phyloP scores from a whole-genome alignment of 2,329 filamentous ascomycete genomes.

The Aureobasidium sp. region DNA sequence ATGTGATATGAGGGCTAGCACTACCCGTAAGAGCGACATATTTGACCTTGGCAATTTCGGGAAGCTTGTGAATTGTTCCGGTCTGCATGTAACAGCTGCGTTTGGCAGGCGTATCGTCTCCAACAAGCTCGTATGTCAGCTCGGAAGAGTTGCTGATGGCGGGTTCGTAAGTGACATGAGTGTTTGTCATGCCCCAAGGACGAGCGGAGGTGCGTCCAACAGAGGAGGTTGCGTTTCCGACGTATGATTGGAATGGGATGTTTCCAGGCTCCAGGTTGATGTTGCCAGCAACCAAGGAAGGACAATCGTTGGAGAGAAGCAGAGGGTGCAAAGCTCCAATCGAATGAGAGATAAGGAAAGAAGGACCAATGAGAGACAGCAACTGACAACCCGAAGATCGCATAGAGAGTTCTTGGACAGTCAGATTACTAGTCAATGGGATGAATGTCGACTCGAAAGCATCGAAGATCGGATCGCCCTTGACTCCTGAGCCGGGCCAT shows the following conservation, averaged over 20 bases:
- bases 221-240: conserved; percentile 19
- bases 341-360: conserved; percentile 30
- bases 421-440: conserved; percentile 25
- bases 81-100: conserved; percentile 35
- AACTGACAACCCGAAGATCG: conserved; percentile 26
- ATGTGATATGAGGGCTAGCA: conserved; percentile 46
- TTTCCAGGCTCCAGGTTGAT: conserved; percentile 48
- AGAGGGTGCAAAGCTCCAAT: conserved; percentile 30
- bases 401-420: conserved; percentile 26
- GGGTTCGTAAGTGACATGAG: conserved; percentile 29
- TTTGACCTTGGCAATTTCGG: conserved; percentile 42
- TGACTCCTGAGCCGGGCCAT: conserved; percentile 20
- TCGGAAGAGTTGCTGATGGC: conserved; percentile 22
- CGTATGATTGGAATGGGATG: conserved; percentile 39
- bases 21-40: conserved; percentile 46
- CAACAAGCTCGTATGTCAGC: conserved; percentile 22
- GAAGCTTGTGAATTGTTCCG: conserved; percentile 37
- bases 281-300: conserved; percentile 43
- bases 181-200: conserved; percentile 29
- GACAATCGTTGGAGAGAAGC: conserved; percentile 44
- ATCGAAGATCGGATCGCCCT: conserved; percentile 26
- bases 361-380: conserved; percentile 25
- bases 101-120: conserved; percentile 24
- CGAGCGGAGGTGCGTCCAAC: conserved; percentile 18
- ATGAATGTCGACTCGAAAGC: conserved; percentile 26